Conservation (phyloP, 192 early-diverging fungal genomes). For the Coemansia aciculifera region DNA sequence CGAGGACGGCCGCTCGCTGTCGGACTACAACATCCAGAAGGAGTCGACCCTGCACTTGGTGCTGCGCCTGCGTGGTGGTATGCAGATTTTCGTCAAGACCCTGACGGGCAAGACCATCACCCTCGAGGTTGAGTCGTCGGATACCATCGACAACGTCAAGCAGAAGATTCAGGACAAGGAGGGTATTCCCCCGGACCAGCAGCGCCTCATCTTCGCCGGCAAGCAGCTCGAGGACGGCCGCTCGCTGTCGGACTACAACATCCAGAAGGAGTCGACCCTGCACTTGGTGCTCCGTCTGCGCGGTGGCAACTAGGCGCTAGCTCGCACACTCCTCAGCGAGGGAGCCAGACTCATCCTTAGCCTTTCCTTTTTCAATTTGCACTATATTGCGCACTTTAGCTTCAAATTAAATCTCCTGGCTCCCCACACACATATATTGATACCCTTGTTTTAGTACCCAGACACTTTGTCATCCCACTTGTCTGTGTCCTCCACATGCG, state of each 20-base stretch:
- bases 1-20: too few species aligned
- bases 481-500: background rate
- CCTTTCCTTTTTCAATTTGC: background rate
- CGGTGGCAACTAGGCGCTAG: conserved; percentile 62
- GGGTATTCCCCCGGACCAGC: too few species aligned
- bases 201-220: conserved; percentile 71
- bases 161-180: too few species aligned
- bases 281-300: conserved; percentile 92
- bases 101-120: too few species aligned
- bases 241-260: conserved; percentile 98
- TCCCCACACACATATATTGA: background rate
- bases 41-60: too few species aligned
- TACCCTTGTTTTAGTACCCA: too few species aligned
- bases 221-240: conserved; percentile 99
- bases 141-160: too few species aligned
- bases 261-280: conserved; percentile 98
- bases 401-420: conserved; percentile 2
- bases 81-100: too few species aligned
- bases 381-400: background rate
- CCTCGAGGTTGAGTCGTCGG: too few species aligned
- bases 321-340: background rate
- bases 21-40: too few species aligned
- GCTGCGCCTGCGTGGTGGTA: too few species aligned
- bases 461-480: too few species aligned
- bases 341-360: background rate